These are phyloP conservation scores for Cytospora paraplurivora DNA, from an alignment of 2,329 filamentous ascomycete species.

Conservation along the genomic window DNA sequence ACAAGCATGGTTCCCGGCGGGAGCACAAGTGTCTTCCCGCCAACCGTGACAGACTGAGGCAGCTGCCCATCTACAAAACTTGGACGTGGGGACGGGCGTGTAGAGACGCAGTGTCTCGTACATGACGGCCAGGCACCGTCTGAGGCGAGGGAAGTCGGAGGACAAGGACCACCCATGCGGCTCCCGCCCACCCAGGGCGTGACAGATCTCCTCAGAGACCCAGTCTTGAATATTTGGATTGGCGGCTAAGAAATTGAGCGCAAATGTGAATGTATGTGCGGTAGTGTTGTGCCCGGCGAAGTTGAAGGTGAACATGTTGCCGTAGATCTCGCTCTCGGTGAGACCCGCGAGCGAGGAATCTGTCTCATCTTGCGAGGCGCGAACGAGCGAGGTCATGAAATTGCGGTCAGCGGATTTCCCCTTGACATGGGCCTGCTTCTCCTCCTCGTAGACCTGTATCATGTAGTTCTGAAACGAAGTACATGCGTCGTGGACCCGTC, in stretches of 20 bases:
- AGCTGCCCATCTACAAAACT: conserved; percentile 2
- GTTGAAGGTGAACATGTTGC: conserved; percentile 52
- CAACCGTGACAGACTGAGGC: conserved; percentile 22
- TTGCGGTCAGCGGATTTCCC: neutral
- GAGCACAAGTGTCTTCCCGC: conserved; percentile 5
- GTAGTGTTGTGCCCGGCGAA: conserved; percentile 56
- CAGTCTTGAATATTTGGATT: conserved; percentile 48
- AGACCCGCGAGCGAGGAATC: conserved; percentile 30
- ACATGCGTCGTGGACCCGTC: conserved; percentile 31
- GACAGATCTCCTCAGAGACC: conserved; percentile 43
- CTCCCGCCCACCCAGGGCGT: conserved; percentile 30
- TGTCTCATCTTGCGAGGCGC: conserved; percentile 6
- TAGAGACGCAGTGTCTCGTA: conserved; percentile 27
- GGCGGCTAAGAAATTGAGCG: conserved; percentile 46
- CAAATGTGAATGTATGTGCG: conserved; percentile 47
- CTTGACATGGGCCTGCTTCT: conserved; percentile 29
- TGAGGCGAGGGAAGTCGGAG: conserved; percentile 30
- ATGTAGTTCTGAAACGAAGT: conserved; percentile 35
- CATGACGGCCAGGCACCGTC: conserved; percentile 33
- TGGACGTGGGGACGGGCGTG: conserved; percentile 14
- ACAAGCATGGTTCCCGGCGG: conserved; percentile 2
- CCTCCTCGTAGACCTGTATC: conserved; percentile 37
- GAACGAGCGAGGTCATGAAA: conserved; percentile 9
- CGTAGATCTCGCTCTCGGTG: conserved; percentile 48
- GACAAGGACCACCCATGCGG: conserved; percentile 31